A percentile compares a stretch with the other conserved stretches of the same genome.
Evolutionary conservation across 2,329 filamentous ascomycete species (phyloP).

Genomic region (Colletotrichum eremochloae): DNA sequence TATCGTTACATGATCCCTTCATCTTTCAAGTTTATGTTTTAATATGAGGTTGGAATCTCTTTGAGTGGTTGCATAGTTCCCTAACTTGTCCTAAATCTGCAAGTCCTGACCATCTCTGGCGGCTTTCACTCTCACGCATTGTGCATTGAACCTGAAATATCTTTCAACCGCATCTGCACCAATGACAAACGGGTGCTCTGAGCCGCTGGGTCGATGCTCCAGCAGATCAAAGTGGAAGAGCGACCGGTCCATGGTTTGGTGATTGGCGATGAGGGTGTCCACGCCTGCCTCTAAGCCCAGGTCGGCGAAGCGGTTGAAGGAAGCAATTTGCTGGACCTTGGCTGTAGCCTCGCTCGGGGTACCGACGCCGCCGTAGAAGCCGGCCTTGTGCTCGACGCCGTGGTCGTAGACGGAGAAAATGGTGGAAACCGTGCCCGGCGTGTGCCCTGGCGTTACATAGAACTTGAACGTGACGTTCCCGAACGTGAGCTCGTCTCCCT

Average conservation of each 20-base stretch:
- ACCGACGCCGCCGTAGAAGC: conserved; percentile 46
- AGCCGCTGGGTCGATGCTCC: conserved; percentile 2
- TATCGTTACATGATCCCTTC: not conserved
- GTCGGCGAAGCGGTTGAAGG: conserved; percentile 18
- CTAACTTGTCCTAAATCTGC: not conserved
- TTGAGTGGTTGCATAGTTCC: not conserved
- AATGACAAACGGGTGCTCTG: conserved; percentile 25
- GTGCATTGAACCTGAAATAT: conserved; percentile 1
- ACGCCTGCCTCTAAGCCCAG: conserved; percentile 19
- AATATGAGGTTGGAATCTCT: not conserved
- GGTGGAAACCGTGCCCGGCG: conserved; percentile 44
- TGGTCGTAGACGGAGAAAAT: conserved; percentile 44
- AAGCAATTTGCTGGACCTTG: conserved; percentile 43
- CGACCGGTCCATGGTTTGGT: conserved; percentile 27
- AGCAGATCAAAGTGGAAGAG: conserved; percentile 26
- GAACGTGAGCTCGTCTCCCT: conserved; percentile 41
- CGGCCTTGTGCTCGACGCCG: conserved; percentile 44
- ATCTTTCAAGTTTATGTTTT: not conserved
- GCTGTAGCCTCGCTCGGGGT: conserved; percentile 40
- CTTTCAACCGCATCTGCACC: conserved; percentile 18
- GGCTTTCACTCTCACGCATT: conserved; percentile 21
- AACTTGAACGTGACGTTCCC: conserved; percentile 44
- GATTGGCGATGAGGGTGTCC: conserved; percentile 26
- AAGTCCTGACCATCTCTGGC: conserved; percentile 23
- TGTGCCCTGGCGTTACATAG: conserved; percentile 46